Evolutionary conservation across 371 early-diverging fungal genomes (phyloP), one percentile per base, ranked within the genome.

Genomic region (Smittium culicis): DNA sequence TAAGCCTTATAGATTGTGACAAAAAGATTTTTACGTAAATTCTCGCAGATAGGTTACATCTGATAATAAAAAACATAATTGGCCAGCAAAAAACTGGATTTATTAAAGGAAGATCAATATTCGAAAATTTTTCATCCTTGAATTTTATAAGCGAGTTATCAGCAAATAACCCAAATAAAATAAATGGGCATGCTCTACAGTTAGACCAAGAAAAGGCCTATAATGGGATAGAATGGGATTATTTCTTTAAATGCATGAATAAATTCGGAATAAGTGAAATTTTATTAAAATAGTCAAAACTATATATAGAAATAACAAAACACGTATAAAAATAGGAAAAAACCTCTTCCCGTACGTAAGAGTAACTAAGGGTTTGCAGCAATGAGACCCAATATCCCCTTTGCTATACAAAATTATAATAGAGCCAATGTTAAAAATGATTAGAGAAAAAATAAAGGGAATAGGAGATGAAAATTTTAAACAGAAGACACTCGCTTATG

Each of bases 361-460:
- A 20, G 67, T 67, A 31, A 32, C n/a, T 31, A 45, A 67, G 25
- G 70, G 70, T 0, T 64, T 70, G 1, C 32, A 57, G 0, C 70
- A 70, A 28, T 62, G 70, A 0, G 70, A 70, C 54, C 71, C 65
- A 11, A 54, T 68, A 1, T 70, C 68, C 2, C 71, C 71, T 2
- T 62, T 70, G 0, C 65, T 67, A 0, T 70, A 70, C 35, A 70
- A 70, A n/a, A 8, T 68, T 0, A 34, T 70, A 1, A 55, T 56
- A 28, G 70, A 70, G 31, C 68, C 65, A 2, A 45, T 70, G 0
- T 66, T 70, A 29, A 56, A 65, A 33, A 63, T 67, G 35, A n/a
- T 67, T 11, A 33, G 58, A 2, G 1, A 3, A 0, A 0, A 25
- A 25, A 59, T 68, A 0, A 28, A 33, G 1, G 71, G 71, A 1